Percentiles rank a stretch among this genome's conserved stretches.
These are phyloP conservation scores for Cryomyces antarcticus DNA, from an alignment of 495 filamentous ascomycete species.

Conservation along the genomic window DNA sequence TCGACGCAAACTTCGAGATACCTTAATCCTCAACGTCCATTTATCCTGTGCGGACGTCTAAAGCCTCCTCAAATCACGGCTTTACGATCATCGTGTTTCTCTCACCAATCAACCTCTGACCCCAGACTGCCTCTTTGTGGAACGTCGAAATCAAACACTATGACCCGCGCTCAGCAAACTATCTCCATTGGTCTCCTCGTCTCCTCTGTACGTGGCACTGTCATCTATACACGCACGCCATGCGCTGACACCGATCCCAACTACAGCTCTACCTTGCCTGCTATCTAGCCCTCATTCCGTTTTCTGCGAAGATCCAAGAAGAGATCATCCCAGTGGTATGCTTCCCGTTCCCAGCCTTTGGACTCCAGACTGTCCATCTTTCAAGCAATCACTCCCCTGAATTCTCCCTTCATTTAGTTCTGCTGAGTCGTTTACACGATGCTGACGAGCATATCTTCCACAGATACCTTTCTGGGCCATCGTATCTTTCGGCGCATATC, in stretches of 20 bases:
- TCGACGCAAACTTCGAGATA: too few species aligned
- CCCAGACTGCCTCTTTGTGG: too few species aligned
- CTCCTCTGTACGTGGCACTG: slow-evolving; percentile 47
- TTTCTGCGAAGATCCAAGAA: slow-evolving; percentile 50
- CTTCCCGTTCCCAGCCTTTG: background rate
- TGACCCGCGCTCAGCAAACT: slow-evolving; percentile 90
- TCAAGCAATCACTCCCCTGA: slow-evolving; percentile 1
- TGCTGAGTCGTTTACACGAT: slow-evolving; percentile 1
- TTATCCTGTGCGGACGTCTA: too few species aligned
- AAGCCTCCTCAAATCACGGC: too few species aligned
- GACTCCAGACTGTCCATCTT: background rate
- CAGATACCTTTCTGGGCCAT: slow-evolving; percentile 85
- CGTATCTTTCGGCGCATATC: slow-evolving; percentile 81
- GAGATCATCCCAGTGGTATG: slow-evolving; percentile 53
- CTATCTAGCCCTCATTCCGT: slow-evolving; percentile 66
- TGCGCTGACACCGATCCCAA: background rate
- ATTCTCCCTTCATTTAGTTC: background rate
- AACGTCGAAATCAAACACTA: slow-evolving; percentile 23
- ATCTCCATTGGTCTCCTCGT: slow-evolving; percentile 70
- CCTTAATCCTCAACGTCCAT: too few species aligned
- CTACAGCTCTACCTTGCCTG: slow-evolving; percentile 68
- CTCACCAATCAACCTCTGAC: too few species aligned
- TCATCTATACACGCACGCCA: background rate
- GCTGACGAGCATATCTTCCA: background rate
- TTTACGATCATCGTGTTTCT: too few species aligned